These are phyloP conservation scores for Xylaria telfairii DNA, from an alignment of 495 filamentous ascomycete species.

Conservation along the genomic window DNA sequence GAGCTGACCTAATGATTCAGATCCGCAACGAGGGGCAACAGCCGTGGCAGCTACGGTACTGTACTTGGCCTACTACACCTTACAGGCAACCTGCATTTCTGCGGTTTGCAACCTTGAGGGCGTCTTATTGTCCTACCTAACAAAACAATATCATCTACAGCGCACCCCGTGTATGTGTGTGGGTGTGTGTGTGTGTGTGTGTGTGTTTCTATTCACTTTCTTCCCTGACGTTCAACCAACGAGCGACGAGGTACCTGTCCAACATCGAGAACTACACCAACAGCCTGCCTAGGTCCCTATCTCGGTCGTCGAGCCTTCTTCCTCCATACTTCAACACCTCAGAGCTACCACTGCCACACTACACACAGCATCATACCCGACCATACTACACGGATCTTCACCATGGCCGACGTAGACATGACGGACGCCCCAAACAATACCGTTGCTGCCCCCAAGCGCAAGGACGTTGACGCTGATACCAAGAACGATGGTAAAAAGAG, in stretches of 20 bases:
- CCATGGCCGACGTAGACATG: slow-evolving; percentile 98
- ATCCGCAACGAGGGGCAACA: slow-evolving; percentile 14
- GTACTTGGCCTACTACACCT: neutral
- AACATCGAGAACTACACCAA: neutral
- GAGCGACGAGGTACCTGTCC: neutral
- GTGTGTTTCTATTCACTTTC: neutral
- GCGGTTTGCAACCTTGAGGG: neutral
- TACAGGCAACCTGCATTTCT: neutral
- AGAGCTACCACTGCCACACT: neutral
- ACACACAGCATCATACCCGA: neutral
- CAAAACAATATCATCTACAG: neutral
- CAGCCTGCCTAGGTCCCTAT: neutral
- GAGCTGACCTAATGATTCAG: no score
- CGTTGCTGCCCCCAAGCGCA: slow-evolving; percentile 55
- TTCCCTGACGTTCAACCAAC: neutral
- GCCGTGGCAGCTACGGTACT: no score
- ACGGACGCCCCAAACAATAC: slow-evolving; percentile 73
- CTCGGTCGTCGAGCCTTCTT: no score
- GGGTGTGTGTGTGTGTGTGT: no score
- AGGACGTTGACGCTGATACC: slow-evolving; percentile 58
- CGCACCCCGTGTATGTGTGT: neutral
- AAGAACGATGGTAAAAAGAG: slow-evolving; percentile 80
- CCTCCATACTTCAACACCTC: neutral
- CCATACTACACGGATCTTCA: slow-evolving; percentile 17
- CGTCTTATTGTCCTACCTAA: neutral